These are phyloP conservation scores for Dipteronia dyeriana DNA, from an alignment of 345 rosid species.

Conservation along the genomic window DNA sequence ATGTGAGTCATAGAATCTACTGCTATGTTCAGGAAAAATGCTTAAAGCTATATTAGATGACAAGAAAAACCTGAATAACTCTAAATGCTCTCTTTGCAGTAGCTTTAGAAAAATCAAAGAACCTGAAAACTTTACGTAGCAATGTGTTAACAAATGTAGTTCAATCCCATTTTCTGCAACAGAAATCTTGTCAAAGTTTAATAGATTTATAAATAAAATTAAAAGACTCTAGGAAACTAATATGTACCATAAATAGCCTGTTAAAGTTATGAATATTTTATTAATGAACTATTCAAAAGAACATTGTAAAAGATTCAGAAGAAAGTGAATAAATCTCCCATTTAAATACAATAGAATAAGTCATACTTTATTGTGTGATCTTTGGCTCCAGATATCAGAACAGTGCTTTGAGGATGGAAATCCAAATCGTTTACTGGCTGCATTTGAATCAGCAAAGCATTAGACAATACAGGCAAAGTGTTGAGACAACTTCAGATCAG, in stretches of 20 bases:
- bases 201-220: neutral
- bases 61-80: conserved; percentile 68
- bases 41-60: conserved; percentile 4
- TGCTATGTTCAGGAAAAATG: conserved; percentile 2
- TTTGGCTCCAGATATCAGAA: conserved; percentile 75
- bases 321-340: conserved; percentile 7
- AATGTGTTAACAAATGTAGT: neutral
- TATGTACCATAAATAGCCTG: conserved; percentile 3
- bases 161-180: neutral
- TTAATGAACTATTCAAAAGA: neutral
- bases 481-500: conserved; percentile 9
- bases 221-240: neutral
- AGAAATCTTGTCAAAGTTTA: neutral
- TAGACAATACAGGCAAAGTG: conserved; percentile 17
- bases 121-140: conserved; percentile 40
- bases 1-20: conserved; percentile 7
- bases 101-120: conserved; percentile 86
- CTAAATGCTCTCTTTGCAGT: conserved; percentile 81
- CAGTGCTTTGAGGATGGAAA: conserved; percentile 76
- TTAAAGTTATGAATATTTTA: conserved; percentile 3
- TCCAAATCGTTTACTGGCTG: conserved; percentile 88
- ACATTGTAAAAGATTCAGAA: neutral
- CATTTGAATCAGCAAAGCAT: conserved; percentile 25
- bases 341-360: conserved; percentile 14
- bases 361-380: conserved; percentile 81